Evolutionary conservation across 495 filamentous ascomycete genomes (phyloP).

Genomic region (Bombardia bombarda): DNA sequence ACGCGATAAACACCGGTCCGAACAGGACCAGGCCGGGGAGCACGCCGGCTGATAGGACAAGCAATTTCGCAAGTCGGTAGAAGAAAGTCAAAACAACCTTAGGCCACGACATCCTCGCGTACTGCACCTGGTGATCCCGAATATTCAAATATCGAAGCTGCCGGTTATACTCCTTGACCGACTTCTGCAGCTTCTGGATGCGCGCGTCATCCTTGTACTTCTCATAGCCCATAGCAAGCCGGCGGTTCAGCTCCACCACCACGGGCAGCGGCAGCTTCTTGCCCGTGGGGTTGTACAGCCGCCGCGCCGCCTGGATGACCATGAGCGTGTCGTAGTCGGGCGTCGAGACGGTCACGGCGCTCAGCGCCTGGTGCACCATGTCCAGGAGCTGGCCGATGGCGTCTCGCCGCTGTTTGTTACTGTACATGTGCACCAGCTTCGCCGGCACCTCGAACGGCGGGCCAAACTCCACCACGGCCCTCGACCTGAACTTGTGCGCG

Average conservation of each 20-base stretch:
- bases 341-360: constrained; percentile 83
- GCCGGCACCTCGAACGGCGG: constrained; percentile 72
- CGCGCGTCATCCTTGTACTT: constrained; percentile 88
- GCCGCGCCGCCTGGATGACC: constrained; percentile 92
- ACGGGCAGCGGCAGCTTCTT: constrained; percentile 91
- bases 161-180: constrained; percentile 80
- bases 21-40: constrained; percentile 85
- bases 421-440: constrained; percentile 81
- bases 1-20: constrained; percentile 80
- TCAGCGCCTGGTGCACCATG: constrained; percentile 74
- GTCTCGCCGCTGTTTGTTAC: constrained; percentile 69
- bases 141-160: constrained; percentile 78
- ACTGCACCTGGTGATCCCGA: constrained; percentile 92
- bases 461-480: constrained; percentile 95
- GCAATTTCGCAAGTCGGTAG: constrained; percentile 71
- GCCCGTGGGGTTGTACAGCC: constrained; percentile 86
- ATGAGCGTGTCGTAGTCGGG: constrained; percentile 97
- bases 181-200: constrained; percentile 68
- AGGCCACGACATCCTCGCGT: constrained; percentile 71
- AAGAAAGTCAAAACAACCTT: constrained; percentile 69
- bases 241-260: constrained; percentile 92
- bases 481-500: constrained; percentile 94
- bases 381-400: constrained; percentile 77
- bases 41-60: constrained; percentile 68
- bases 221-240: constrained; percentile 84